Percentiles rank a stretch among this genome's conserved stretches.
Conservation (phyloP, 495 filamentous ascomycete genomes). For the Aspergillus ostianus region DNA sequence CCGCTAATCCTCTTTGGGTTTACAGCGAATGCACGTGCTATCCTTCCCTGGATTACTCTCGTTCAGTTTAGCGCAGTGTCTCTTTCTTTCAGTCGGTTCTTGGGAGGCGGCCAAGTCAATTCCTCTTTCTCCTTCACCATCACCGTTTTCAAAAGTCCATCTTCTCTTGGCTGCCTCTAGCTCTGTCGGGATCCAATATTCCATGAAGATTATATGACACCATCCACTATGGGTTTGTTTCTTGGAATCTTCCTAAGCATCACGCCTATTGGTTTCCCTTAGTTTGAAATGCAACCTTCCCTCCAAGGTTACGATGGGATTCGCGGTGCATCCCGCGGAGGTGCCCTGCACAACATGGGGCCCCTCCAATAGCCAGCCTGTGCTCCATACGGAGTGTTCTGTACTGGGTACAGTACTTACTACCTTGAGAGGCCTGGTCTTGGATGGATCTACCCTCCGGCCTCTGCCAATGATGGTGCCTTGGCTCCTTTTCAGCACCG, state of each 20-base stretch:
- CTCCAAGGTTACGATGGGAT: slow-evolving; percentile 26
- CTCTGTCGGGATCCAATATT: background rate
- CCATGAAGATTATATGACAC: background rate
- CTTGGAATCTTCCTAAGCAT: background rate
- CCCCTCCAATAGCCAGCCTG: slow-evolving; percentile 12
- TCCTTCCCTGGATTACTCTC: background rate
- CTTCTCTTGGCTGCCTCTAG: background rate
- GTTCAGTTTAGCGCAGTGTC: background rate
- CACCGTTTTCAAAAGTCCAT: background rate
- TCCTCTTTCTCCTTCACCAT: no score
- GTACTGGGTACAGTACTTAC: slow-evolving; percentile 7
- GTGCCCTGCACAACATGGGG: slow-evolving; percentile 28
- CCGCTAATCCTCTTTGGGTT: background rate
- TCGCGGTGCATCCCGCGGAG: slow-evolving; percentile 23
- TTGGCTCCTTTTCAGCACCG: slow-evolving; percentile 17
- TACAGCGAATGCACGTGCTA: background rate
- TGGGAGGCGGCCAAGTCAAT: no score
- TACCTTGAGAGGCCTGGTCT: background rate
- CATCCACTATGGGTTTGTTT: slow-evolving; percentile 4
- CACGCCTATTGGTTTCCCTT: slow-evolving; percentile 1
- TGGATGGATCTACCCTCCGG: slow-evolving; percentile 13
- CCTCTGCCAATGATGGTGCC: slow-evolving; percentile 17
- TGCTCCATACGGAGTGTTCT: slow-evolving; percentile 11
- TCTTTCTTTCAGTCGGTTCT: background rate
- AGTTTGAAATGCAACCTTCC: slow-evolving; percentile 24